phyloP scores from a whole-genome alignment of 139 green algal genomes.

The Pleodorina starrii region DNA sequence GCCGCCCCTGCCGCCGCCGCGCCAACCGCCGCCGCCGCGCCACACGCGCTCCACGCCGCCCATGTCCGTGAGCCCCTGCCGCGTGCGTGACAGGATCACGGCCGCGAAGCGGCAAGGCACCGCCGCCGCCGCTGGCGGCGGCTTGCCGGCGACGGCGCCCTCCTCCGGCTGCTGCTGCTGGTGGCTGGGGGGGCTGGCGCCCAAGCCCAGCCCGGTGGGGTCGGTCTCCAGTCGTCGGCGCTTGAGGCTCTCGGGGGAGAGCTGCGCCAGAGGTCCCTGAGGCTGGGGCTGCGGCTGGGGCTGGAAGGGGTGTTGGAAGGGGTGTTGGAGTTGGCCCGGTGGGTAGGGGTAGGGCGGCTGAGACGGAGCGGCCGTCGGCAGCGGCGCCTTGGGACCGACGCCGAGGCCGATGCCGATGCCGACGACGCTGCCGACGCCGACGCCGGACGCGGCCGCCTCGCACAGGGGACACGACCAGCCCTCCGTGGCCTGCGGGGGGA shows the following conservation, averaged over 20 bases:
- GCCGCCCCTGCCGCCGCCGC: neutral
- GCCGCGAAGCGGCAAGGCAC: neutral
- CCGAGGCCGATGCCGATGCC: neutral
- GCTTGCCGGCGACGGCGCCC: neutral
- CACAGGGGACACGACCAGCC: conserved; percentile 10
- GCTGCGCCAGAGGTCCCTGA: neutral
- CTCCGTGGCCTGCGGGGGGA: neutral
- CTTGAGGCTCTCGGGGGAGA: neutral
- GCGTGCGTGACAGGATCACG: neutral
- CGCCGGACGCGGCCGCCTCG: neutral
- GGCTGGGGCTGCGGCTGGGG: neutral
- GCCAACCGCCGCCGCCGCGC: conserved; percentile 6
- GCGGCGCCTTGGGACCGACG: neutral
- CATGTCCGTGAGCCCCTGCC: conserved; percentile 23
- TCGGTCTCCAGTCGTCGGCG: neutral
- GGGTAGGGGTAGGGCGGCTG: neutral
- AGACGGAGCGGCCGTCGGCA: neutral
- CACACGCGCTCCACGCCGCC: conserved; percentile 21
- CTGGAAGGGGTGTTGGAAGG: no score
- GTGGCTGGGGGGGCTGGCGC: no score
- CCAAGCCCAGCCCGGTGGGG: neutral
- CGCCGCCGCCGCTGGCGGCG: neutral
- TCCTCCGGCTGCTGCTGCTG: neutral
- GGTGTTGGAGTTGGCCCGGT: neutral
- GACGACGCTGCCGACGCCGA: neutral